These are phyloP conservation scores for Stipa capillata DNA, from an alignment of 176 grass and related monocot species.

Conservation along the genomic window DNA sequence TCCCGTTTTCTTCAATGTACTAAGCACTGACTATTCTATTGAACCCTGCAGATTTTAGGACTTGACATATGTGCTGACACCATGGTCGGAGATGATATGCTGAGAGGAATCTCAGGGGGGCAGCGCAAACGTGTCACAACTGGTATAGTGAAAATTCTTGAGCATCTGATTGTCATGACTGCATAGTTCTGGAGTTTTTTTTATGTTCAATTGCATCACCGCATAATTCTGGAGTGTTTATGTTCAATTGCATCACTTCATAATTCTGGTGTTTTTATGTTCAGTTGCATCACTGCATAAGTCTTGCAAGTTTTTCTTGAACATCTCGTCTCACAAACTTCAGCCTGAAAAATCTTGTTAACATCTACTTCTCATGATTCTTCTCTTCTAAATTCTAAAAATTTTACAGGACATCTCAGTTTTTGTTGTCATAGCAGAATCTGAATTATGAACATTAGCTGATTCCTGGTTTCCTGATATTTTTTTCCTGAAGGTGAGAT, in stretches of 20 bases:
- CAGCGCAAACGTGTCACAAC: slow-evolving; percentile 60
- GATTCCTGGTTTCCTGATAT: not conserved
- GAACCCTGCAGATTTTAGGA: slow-evolving; percentile 42
- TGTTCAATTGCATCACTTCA: too few species aligned
- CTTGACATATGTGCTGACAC: slow-evolving; percentile 65
- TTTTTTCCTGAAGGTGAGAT: slow-evolving; percentile 42
- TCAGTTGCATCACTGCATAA: too few species aligned
- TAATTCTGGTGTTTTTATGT: not conserved
- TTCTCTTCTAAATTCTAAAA: not conserved
- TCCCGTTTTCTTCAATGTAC: not conserved
- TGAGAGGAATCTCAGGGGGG: slow-evolving; percentile 58
- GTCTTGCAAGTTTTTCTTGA: not conserved
- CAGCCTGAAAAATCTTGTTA: not conserved
- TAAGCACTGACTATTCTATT: not conserved
- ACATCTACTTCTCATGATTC: not conserved
- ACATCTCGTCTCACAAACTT: not conserved
- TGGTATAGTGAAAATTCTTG: slow-evolving; percentile 18
- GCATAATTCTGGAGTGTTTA: too few species aligned
- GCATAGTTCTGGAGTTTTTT: not conserved
- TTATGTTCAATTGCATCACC: not conserved
- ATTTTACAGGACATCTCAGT: not conserved
- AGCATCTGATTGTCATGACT: not conserved
- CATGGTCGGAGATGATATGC: slow-evolving; percentile 49
- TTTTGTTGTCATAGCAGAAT: not conserved
- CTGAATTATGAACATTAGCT: not conserved